Evolutionary conservation across 2,329 filamentous ascomycete species (phyloP), one percentile per base, ranked within the genome.

Genomic region (Talaromyces sp.): DNA sequence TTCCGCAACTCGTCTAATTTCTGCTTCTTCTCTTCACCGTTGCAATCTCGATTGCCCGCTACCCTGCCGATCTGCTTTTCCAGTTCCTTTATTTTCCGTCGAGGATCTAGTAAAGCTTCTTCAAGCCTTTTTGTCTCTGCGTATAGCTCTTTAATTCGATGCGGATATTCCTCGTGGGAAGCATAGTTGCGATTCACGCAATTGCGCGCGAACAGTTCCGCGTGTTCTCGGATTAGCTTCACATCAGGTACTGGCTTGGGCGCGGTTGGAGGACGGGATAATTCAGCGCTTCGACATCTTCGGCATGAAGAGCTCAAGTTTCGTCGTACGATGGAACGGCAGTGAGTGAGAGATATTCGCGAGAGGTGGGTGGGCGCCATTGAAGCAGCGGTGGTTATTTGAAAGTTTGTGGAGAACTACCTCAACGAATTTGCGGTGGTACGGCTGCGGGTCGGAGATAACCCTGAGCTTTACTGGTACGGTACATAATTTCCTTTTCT

Each of bases 221-320:
- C 87, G 78, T 96, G 91, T 73, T 92, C 86, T 65, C 93, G 93
- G 76, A 99, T 97, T 80, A 95, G 90, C 77, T 92, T 94, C 74
- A 96, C 85, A 80, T 97, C 90, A 69, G 96, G 85, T 56, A 85
- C 85, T 31, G 91, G 87, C 75, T 92, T 94, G 11, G 92, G 93
- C 15, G 91, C 93, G 61, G 86, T 89, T 1, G 90, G 83, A 4
- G 90, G 90, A 10, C 64, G 64, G 9, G 60, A 45, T 22, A 62
- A 35, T 59, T 66, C 64, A n/a, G 39, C 52, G 45, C 47, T 52
- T 11, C 52, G 60, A 19, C 61, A 63, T 63, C 39, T 27, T 33
- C 52, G 59, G 13, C 52, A 66, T 15, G 64, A 33, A 25, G 58
- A 52, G 35, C n/a, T 66, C 7, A 66, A 62, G 17, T 56, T 59